Conservation (phyloP, 2,329 filamentous ascomycete species). For the Alternaria metachromatica region DNA sequence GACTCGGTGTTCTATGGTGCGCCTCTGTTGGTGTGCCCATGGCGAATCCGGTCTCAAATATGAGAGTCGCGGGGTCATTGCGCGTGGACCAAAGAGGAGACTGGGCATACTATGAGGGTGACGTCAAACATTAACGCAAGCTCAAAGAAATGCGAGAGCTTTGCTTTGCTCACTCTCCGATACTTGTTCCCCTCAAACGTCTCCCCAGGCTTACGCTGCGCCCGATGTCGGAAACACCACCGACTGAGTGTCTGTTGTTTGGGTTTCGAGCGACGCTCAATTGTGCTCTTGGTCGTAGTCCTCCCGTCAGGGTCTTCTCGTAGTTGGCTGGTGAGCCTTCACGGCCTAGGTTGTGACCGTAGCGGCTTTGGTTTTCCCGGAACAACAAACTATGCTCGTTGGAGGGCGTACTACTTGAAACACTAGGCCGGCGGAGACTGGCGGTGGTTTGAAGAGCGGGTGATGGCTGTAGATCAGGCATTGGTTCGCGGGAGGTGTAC, state of each 20-base stretch:
- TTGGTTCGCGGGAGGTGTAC: constrained; percentile 47
- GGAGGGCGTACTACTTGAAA: constrained; percentile 23
- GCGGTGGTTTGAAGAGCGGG: constrained; percentile 37
- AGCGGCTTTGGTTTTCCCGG: constrained; percentile 36
- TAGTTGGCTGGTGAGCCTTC: constrained; percentile 38
- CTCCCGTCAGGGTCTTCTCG: constrained; percentile 36
- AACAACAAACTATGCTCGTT: constrained; percentile 39
- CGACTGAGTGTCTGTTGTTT: constrained; percentile 39
- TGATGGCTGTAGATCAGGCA: constrained; percentile 45
- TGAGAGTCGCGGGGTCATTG: constrained; percentile 8
- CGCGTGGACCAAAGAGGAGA: constrained; percentile 22
- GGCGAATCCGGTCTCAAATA: not conserved
- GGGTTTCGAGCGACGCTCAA: constrained; percentile 32
- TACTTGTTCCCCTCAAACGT: constrained; percentile 37
- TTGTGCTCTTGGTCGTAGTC: constrained; percentile 33
- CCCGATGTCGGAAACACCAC: constrained; percentile 32
- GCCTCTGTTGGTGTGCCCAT: not conserved
- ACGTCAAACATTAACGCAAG: constrained; percentile 34
- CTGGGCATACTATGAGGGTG: constrained; percentile 32
- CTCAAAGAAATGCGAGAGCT: constrained; percentile 5
- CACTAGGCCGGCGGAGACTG: constrained; percentile 41
- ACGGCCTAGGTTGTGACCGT: constrained; percentile 28
- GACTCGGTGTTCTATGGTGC: not conserved
- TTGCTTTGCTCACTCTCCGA: constrained; percentile 40
- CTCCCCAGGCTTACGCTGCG: constrained; percentile 41